Conservation (phyloP, 176 grass and related monocot species). For the Eragrostis curvula region DNA sequence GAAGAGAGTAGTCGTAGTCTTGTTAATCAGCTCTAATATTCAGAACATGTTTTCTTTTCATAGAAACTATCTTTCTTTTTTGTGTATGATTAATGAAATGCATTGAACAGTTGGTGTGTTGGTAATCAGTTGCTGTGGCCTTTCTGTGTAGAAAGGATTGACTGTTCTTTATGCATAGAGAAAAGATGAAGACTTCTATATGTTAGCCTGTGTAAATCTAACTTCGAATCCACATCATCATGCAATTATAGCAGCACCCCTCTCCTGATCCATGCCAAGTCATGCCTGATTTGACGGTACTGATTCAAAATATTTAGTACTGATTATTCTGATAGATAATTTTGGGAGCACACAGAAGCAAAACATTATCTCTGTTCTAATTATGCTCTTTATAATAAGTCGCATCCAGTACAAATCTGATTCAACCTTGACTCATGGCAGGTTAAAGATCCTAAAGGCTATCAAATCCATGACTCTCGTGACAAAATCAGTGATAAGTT, state of each 20-base stretch:
- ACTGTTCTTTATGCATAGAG: not conserved
- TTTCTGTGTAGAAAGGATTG: not conserved
- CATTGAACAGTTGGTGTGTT: not conserved
- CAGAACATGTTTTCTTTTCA: not conserved
- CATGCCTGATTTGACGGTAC: not conserved
- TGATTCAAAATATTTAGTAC: not conserved
- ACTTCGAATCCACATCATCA: not conserved
- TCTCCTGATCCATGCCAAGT: not conserved
- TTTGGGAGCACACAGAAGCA: not conserved
- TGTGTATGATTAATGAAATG: not conserved
- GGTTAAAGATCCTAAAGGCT: conserved; percentile 73
- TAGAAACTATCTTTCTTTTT: not conserved
- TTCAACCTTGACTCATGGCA: conserved; percentile 38
- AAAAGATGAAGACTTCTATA: not conserved
- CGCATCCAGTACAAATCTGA: conserved; percentile 8
- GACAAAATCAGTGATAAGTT: conserved; percentile 88
- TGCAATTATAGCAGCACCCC: not conserved
- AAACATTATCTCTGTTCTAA: not conserved
- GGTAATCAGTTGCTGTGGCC: not conserved
- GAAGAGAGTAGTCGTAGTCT: not conserved
- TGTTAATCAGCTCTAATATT: not conserved
- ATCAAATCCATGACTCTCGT: conserved; percentile 75
- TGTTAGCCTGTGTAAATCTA: not conserved
- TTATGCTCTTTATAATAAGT: not conserved
- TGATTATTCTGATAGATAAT: not conserved